These are phyloP conservation scores for Termitomyces sp. DNA, from an alignment of 768 basidiomycete genomes.

Conservation along the genomic window DNA sequence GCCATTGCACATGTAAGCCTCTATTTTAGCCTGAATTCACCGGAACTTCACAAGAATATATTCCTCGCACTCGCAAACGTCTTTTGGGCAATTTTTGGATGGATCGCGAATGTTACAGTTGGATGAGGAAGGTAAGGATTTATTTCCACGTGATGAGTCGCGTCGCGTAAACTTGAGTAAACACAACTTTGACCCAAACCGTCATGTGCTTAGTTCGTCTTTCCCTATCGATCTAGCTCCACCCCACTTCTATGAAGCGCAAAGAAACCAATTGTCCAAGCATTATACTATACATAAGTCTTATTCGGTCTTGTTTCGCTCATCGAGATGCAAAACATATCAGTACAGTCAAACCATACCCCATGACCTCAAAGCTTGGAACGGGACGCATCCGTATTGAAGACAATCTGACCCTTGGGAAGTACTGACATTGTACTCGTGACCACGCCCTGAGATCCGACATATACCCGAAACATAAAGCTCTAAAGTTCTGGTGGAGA, in stretches of 20 bases:
- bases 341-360: too few relatives aligned
- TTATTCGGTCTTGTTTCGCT: neutral
- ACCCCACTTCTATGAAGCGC: neutral
- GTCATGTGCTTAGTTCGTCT: neutral
- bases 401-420: too few relatives aligned
- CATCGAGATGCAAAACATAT: neutral
- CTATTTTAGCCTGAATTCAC: slow-evolving; percentile 1
- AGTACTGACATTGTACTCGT: neutral
- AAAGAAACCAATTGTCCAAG: neutral
- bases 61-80: slow-evolving; percentile 5
- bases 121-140: slow-evolving; percentile 21
- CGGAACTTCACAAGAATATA: slow-evolving; percentile 5
- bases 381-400: neutral
- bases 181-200: slow-evolving; percentile 1
- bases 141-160: slow-evolving; percentile 16
- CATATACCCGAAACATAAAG: slow-evolving; percentile 17
- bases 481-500: neutral
- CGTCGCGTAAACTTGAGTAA: slow-evolving; percentile 9
- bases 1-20: slow-evolving; percentile 12
- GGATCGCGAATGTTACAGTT: slow-evolving; percentile 25
- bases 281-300: neutral
- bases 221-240: neutral
- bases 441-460: slow-evolving; percentile 16
- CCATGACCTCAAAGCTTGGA: neutral
- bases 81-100: slow-evolving; percentile 20